A percentile compares a stretch with the other conserved stretches of the same genome.
Conservation (phyloP, 2,329 filamentous ascomycete genomes). For the Colletotrichum simmondsii region DNA sequence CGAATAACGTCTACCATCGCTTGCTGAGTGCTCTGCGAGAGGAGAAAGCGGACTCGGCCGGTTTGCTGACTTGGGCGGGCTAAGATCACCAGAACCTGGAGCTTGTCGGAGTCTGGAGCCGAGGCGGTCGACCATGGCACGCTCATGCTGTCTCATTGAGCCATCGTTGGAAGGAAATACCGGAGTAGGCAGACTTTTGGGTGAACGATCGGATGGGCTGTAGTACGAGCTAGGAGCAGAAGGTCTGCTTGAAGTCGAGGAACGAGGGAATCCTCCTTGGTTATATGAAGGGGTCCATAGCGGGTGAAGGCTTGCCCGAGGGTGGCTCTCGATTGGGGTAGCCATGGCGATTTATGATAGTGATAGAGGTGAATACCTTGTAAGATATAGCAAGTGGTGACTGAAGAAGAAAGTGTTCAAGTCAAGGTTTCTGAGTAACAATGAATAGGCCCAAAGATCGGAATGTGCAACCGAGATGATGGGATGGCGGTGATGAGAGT, state of each 20-base stretch:
- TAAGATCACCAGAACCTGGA: constrained; percentile 28
- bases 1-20: constrained; percentile 12
- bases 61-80: constrained; percentile 21
- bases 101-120: constrained; percentile 40
- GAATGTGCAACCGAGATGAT: constrained; percentile 21
- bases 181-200: constrained; percentile 46
- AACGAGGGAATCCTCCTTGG: constrained; percentile 37
- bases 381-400: not conserved
- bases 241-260: constrained; percentile 14
- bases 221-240: constrained; percentile 36
- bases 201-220: constrained; percentile 40
- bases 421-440: not conserved
- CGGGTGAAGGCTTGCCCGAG: constrained; percentile 40
- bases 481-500: constrained; percentile 8
- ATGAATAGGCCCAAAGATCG: constrained; percentile 6
- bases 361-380: not conserved
- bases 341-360: constrained; percentile 26
- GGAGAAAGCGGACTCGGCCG: constrained; percentile 30
- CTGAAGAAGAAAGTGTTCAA: not conserved
- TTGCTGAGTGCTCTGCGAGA: constrained; percentile 17
- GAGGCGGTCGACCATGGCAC: constrained; percentile 47
- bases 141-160: constrained; percentile 48
- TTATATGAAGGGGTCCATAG: constrained; percentile 47
- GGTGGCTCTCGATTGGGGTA: constrained; percentile 28
- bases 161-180: constrained; percentile 47